Conservation (phyloP, 257 asterid species). For the Solanum virginianum region DNA sequence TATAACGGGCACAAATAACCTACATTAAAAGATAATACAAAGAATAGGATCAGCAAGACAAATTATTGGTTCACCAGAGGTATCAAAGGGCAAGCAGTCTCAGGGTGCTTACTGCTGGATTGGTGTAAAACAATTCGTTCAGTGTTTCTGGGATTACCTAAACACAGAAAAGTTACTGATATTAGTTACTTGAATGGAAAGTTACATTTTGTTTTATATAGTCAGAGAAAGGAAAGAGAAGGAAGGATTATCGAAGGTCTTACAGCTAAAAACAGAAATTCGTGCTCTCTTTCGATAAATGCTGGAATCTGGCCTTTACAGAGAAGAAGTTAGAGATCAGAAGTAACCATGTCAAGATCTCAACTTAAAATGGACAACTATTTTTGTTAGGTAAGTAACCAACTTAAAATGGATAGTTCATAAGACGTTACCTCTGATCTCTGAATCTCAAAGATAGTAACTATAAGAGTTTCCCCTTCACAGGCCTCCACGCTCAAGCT, state of each 20-base stretch:
- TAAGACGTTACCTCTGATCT: conserved; percentile 62
- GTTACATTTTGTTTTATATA: background rate
- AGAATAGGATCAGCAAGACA: background rate
- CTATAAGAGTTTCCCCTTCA: conserved; percentile 59
- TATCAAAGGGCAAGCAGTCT: background rate
- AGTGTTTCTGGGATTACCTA: conserved; percentile 85
- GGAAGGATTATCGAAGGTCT: conserved; percentile 17
- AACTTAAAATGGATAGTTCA: background rate
- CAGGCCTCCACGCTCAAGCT: conserved; percentile 94
- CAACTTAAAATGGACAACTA: background rate
- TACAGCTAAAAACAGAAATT: conserved; percentile 87
- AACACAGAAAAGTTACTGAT: background rate
- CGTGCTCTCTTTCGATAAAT: conserved; percentile 92
- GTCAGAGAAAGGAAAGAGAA: background rate
- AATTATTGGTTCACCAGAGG: background rate
- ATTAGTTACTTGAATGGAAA: background rate
- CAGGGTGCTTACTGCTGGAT: conserved; percentile 50
- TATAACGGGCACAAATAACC: conserved; percentile 74
- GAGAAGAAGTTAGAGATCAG: conserved; percentile 12
- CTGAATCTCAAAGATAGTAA: conserved; percentile 77
- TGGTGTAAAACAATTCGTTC: conserved; percentile 60
- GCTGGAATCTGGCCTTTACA: conserved; percentile 61
- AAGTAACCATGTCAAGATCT: background rate
- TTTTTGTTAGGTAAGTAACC: background rate
- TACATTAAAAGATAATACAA: conserved; percentile 11